Percentiles rank a stretch among this genome's conserved stretches.
These are phyloP conservation scores for Thielaviopsis euricoi DNA, from an alignment of 2,329 filamentous ascomycete species.

Conservation along the genomic window DNA sequence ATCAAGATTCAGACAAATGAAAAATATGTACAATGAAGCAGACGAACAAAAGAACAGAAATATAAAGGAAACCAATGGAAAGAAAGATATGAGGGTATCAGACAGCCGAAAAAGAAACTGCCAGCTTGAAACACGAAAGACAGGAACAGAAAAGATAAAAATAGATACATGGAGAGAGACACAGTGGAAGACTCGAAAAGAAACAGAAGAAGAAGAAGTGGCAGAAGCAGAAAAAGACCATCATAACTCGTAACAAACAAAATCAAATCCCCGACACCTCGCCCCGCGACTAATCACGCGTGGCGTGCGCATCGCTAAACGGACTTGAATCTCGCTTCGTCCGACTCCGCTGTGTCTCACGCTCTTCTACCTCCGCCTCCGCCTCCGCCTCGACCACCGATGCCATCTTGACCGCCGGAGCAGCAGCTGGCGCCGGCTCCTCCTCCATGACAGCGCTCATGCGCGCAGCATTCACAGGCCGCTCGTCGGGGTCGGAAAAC, in stretches of 20 bases:
- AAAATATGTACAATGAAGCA: too few relatives aligned
- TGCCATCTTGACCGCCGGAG: constrained; percentile 12
- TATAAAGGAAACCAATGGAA: background rate
- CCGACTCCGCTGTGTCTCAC: constrained; percentile 12
- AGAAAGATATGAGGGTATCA: background rate
- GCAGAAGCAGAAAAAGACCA: too few relatives aligned
- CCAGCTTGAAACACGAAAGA: too few relatives aligned
- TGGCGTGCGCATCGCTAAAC: constrained; percentile 42
- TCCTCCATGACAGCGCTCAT: constrained; percentile 41
- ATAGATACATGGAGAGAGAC: too few relatives aligned
- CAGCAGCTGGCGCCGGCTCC: constrained; percentile 25
- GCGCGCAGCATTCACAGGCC: constrained; percentile 24
- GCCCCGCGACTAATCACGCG: constrained; percentile 25
- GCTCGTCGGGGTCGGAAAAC: constrained; percentile 38
- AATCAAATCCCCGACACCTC: background rate
- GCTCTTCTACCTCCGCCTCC: constrained; percentile 17
- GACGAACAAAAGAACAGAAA: constrained; percentile 2
- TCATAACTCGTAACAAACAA: background rate
- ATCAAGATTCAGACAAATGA: too few relatives aligned
- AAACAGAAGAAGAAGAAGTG: background rate
- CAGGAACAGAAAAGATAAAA: too few relatives aligned
- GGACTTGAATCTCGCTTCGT: constrained; percentile 27
- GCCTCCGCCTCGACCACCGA: constrained; percentile 15
- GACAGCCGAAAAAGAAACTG: background rate
- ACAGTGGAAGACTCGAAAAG: too few relatives aligned